Conservation (phyloP, 140 eudicot genomes). For the Cichorium intybus region DNA sequence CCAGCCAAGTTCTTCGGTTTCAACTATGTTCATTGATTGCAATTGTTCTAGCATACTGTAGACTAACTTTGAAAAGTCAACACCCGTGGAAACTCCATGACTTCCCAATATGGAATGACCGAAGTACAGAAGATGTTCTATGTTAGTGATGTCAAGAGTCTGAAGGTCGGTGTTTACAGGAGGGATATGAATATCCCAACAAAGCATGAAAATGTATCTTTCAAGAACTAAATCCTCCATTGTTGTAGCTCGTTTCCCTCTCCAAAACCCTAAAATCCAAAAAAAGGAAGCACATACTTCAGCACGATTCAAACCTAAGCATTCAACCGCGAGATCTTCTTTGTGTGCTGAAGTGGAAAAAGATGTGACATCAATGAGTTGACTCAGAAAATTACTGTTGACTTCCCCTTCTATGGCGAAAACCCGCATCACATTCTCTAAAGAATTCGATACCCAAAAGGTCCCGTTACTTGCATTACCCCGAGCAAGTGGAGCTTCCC, state of each 20-base stretch:
- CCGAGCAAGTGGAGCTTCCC: conserved; percentile 46
- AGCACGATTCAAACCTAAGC: conserved; percentile 50
- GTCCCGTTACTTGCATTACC: conserved; percentile 37
- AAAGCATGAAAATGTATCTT: conserved; percentile 81
- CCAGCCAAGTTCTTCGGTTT: conserved; percentile 60
- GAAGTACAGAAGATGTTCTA: conserved; percentile 52
- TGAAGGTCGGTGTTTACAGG: conserved; percentile 38
- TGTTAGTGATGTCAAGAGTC: conserved; percentile 42
- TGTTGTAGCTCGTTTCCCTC: conserved; percentile 58
- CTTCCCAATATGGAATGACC: conserved; percentile 60
- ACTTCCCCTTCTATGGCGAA: conserved; percentile 46
- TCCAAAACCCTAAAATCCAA: conserved; percentile 74
- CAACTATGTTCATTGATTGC: conserved; percentile 38
- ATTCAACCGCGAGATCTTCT: conserved; percentile 44
- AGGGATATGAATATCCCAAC: conserved; percentile 90
- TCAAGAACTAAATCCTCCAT: conserved; percentile 76
- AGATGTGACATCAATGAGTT: conserved; percentile 80
- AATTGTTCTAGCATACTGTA: conserved; percentile 60
- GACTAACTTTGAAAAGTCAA: conserved; percentile 37
- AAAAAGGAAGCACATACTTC: conserved; percentile 62
- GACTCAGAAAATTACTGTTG: conserved; percentile 47
- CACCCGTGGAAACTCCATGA: conserved; percentile 22
- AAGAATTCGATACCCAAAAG: conserved; percentile 68
- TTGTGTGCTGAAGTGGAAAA: conserved; percentile 55
- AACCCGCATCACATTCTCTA: conserved; percentile 47